Percentiles rank a stretch among this genome's conserved stretches.
Evolutionary conservation across 805 yeast species (phyloP).

Genomic region (Soucietia sequanensis): DNA sequence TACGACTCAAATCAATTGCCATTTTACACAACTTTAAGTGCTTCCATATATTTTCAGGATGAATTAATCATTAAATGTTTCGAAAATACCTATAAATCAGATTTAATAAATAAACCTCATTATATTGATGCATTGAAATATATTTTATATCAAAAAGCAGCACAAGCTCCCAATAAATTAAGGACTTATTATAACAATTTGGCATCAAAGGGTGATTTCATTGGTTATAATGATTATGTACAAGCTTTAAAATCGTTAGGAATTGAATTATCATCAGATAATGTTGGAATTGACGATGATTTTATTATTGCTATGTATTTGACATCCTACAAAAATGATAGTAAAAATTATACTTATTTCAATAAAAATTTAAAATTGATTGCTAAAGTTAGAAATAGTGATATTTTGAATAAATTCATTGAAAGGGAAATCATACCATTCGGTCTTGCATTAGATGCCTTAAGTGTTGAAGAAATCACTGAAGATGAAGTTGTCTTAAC

Average conservation of each 20-base stretch:
- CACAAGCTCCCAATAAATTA: constrained; percentile 18
- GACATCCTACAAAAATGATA: constrained; percentile 26
- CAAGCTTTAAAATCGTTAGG: constrained; percentile 33
- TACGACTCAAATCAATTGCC: constrained; percentile 22
- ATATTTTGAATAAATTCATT: constrained; percentile 19
- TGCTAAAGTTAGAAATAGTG: constrained; percentile 23
- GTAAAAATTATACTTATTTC: constrained; percentile 36
- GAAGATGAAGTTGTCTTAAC: constrained; percentile 68
- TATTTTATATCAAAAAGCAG: constrained; percentile 15
- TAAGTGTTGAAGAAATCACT: constrained; percentile 41
- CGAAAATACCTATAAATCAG: constrained; percentile 35
- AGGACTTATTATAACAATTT: constrained; percentile 27
- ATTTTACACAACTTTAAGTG: constrained; percentile 28
- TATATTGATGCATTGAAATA: constrained; percentile 38
- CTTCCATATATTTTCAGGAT: constrained; percentile 33
- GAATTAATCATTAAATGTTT: constrained; percentile 41
- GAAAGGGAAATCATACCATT: constrained; percentile 33
- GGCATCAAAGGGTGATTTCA: constrained; percentile 25
- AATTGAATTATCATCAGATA: constrained; percentile 13
- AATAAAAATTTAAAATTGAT: constrained; percentile 27
- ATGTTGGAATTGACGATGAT: constrained; percentile 29
- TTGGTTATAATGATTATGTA: constrained; percentile 34
- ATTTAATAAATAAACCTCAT: constrained; percentile 27
- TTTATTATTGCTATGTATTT: constrained; percentile 34
- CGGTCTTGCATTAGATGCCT: constrained; percentile 31